phyloP scores from a whole-genome alignment of 768 basidiomycete species.

The Melanogaster broomeanus region DNA sequence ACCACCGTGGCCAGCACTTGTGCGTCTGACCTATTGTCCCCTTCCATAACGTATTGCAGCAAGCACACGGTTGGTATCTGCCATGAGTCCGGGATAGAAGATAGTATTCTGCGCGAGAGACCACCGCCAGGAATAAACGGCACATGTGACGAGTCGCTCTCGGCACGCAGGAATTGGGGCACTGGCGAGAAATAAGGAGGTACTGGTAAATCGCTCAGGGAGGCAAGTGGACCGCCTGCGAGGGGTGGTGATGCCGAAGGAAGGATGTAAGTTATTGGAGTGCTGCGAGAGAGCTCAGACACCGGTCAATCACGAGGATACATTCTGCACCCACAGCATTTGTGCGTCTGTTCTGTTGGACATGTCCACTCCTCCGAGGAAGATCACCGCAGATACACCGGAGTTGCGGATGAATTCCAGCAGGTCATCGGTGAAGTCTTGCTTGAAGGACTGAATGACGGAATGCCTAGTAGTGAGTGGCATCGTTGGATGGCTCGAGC shows the following conservation, averaged over 20 bases:
- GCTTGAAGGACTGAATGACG: conserved; percentile 59
- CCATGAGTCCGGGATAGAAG: conserved; percentile 52
- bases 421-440: conserved; percentile 60
- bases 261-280: conserved; percentile 61
- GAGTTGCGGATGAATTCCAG: conserved; percentile 56
- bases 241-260: conserved; percentile 48
- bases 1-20: conserved; percentile 56
- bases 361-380: conserved; percentile 76
- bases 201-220: conserved; percentile 48
- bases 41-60: conserved; percentile 78
- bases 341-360: conserved; percentile 75
- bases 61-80: conserved; percentile 57
- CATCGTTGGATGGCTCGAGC: background rate
- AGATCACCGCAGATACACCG: conserved; percentile 52
- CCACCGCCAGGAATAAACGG: conserved; percentile 85
- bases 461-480: conserved; percentile 1
- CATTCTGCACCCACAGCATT: conserved; percentile 58
- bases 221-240: conserved; percentile 43
- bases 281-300: conserved; percentile 38
- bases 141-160: conserved; percentile 34
- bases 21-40: conserved; percentile 79
- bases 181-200: conserved; percentile 55
- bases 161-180: conserved; percentile 32
- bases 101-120: conserved; percentile 64
- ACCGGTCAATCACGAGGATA: background rate